phyloP scores from a whole-genome alignment of 1,284 basidiomycete genomes.

The Puccinia polysora region DNA sequence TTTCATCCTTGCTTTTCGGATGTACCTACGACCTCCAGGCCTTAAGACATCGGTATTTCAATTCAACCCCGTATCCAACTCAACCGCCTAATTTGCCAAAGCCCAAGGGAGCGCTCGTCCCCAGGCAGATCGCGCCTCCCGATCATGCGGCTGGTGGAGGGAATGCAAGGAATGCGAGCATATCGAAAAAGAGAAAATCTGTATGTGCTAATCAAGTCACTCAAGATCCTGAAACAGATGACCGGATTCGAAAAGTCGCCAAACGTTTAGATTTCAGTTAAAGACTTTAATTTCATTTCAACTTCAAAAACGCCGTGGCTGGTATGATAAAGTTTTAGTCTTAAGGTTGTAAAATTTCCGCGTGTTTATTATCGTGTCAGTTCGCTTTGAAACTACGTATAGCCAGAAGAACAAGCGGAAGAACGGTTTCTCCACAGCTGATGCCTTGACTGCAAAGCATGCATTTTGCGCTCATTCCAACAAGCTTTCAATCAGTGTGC shows the following conservation, averaged over 20 bases:
- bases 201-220: not conserved
- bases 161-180: slow-evolving; percentile 41
- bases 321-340: too few relatives aligned
- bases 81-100: slow-evolving; percentile 77
- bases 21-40: slow-evolving; percentile 57
- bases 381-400: too few relatives aligned
- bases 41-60: slow-evolving; percentile 71
- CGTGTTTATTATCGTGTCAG: too few relatives aligned
- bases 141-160: slow-evolving; percentile 53
- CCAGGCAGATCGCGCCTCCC: slow-evolving; percentile 60
- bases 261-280: slow-evolving; percentile 38
- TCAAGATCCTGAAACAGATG: slow-evolving; percentile 24
- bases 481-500: too few relatives aligned
- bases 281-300: slow-evolving; percentile 20
- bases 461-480: too few relatives aligned
- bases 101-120: slow-evolving; percentile 59
- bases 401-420: too few relatives aligned
- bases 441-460: too few relatives aligned
- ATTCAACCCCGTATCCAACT: slow-evolving; percentile 69
- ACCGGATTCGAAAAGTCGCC: slow-evolving; percentile 34
- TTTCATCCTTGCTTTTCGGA: not conserved
- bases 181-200: slow-evolving; percentile 30
- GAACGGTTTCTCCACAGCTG: too few relatives aligned
- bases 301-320: too few relatives aligned
- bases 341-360: too few relatives aligned